Percentiles rank a stretch among this genome's conserved stretches.
These are phyloP conservation scores for Tetrastigma voinierianum DNA, from an alignment of 164 flowering plant genomes.

Conservation along the genomic window DNA sequence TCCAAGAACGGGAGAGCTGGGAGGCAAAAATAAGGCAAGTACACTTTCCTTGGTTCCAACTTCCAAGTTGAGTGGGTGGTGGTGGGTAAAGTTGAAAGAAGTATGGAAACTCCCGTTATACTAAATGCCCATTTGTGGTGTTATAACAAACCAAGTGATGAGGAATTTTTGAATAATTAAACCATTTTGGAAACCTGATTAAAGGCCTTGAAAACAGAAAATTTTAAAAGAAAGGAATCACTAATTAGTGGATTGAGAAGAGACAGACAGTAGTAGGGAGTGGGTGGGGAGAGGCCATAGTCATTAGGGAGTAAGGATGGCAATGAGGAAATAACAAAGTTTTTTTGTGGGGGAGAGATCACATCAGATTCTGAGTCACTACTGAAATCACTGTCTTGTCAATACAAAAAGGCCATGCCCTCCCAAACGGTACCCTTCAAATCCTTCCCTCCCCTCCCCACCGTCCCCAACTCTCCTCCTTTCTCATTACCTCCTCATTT, in stretches of 20 bases:
- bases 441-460: not conserved
- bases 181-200: too few relatives aligned
- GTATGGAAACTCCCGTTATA: too few relatives aligned
- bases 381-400: conserved; percentile 25
- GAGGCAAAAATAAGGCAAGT: too few relatives aligned
- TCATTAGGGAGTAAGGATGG: conserved; percentile 12
- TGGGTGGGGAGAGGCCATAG: conserved; percentile 3
- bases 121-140: too few relatives aligned
- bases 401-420: conserved; percentile 27
- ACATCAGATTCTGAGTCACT: conserved; percentile 24
- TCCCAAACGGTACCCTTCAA: conserved; percentile 5
- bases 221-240: too few relatives aligned
- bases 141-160: too few relatives aligned
- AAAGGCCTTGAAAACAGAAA: too few relatives aligned
- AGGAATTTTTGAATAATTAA: too few relatives aligned
- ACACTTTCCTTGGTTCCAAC: too few relatives aligned
- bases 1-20: too few relatives aligned
- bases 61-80: too few relatives aligned
- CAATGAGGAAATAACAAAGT: not conserved
- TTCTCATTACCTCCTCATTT: conserved; percentile 10
- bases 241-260: not conserved
- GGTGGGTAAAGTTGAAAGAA: too few relatives aligned
- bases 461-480: not conserved
- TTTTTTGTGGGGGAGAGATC: conserved; percentile 3
- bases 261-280: conserved; percentile 14